Evolutionary conservation across 805 yeast species (phyloP).

Genomic region (Monosporozyma solicola): DNA sequence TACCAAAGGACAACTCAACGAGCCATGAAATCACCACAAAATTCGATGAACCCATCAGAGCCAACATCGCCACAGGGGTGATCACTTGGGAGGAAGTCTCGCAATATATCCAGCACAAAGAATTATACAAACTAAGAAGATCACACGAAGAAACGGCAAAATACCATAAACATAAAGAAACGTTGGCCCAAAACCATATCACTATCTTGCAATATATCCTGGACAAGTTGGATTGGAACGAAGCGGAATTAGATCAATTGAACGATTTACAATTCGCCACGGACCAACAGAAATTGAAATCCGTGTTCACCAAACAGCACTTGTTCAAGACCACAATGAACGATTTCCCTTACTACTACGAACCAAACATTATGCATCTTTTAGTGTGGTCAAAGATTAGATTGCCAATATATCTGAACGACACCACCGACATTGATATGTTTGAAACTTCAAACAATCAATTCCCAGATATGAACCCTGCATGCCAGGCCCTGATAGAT

Average conservation of each 20-base stretch:
- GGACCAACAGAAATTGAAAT: slow-evolving; percentile 15
- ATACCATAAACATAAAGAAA: slow-evolving; percentile 40
- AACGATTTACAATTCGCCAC: slow-evolving; percentile 13
- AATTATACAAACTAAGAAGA: slow-evolving; percentile 42
- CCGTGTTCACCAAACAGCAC: slow-evolving; percentile 18
- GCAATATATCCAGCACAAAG: slow-evolving; percentile 33
- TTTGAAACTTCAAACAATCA: slow-evolving; percentile 40
- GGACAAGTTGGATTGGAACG: slow-evolving; percentile 44
- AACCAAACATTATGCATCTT: slow-evolving; percentile 42
- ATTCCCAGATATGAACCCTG: slow-evolving; percentile 27
- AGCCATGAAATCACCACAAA: not conserved
- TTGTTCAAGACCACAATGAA: slow-evolving; percentile 40
- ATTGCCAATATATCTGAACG: slow-evolving; percentile 41
- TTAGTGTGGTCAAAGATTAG: slow-evolving; percentile 60
- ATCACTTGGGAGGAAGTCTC: slow-evolving; percentile 40
- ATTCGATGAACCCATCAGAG: slow-evolving; percentile 2
- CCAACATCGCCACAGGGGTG: slow-evolving; percentile 1
- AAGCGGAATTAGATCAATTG: slow-evolving; percentile 18
- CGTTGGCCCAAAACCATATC: slow-evolving; percentile 29
- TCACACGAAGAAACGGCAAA: slow-evolving; percentile 34
- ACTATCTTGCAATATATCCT: slow-evolving; percentile 44
- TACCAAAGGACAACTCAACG: not conserved
- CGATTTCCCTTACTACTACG: slow-evolving; percentile 61
- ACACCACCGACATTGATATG: slow-evolving; percentile 28
- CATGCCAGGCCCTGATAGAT: slow-evolving; percentile 39